phyloP scores from a whole-genome alignment of 768 basidiomycete species.

The Boletus fagicola region DNA sequence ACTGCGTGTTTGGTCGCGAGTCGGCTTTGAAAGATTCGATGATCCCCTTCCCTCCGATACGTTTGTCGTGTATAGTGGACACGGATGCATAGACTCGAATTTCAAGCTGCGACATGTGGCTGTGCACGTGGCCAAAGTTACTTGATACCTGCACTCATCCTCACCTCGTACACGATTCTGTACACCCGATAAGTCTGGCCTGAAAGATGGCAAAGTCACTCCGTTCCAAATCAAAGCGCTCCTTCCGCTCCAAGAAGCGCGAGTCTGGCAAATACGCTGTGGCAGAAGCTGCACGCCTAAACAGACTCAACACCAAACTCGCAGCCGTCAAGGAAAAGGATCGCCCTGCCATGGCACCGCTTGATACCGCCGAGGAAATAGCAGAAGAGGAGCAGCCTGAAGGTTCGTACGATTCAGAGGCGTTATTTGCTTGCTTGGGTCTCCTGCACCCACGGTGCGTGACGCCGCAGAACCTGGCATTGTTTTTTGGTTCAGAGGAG shows the following conservation, averaged over 20 bases:
- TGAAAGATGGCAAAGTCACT: slow-evolving; percentile 75
- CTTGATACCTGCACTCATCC: background rate
- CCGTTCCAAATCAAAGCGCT: slow-evolving; percentile 78
- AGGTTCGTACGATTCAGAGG: slow-evolving; percentile 57
- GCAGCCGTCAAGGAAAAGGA: slow-evolving; percentile 43
- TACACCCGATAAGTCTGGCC: background rate
- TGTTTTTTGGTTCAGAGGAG: slow-evolving; percentile 11
- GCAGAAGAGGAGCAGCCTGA: slow-evolving; percentile 29
- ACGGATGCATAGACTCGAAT: no score
- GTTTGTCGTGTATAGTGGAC: no score
- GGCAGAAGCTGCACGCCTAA: slow-evolving; percentile 70
- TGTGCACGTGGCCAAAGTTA: background rate
- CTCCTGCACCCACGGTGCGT: slow-evolving; percentile 53
- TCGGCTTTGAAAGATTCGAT: no score
- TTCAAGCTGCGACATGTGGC: background rate
- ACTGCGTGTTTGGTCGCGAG: background rate
- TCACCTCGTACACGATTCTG: no score
- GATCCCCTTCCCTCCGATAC: no score
- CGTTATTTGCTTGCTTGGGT: slow-evolving; percentile 45
- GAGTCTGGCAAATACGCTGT: slow-evolving; percentile 73
- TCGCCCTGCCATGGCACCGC: slow-evolving; percentile 23
- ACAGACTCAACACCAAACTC: slow-evolving; percentile 71
- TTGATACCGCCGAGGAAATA: slow-evolving; percentile 31
- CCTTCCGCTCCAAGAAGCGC: slow-evolving; percentile 75
- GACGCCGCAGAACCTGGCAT: slow-evolving; percentile 38